These are phyloP conservation scores for Wallacemonas sp. DNA, from an alignment of 208 protist genomes.

Conservation along the genomic window DNA sequence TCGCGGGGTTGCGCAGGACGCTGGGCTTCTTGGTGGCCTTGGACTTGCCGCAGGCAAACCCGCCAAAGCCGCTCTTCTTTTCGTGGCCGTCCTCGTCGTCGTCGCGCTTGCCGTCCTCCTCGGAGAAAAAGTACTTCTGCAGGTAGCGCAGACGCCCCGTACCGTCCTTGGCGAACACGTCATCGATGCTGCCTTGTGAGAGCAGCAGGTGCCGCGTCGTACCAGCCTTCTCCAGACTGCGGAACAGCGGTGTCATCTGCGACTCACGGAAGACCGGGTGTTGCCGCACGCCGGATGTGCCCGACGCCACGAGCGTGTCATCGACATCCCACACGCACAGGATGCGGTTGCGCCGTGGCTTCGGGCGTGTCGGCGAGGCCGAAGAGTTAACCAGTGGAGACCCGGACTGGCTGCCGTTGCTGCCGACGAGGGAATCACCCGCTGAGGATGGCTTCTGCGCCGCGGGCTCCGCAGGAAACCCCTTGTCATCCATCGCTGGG, in stretches of 20 bases:
- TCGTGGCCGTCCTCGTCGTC: not conserved
- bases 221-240: slow-evolving; percentile 17
- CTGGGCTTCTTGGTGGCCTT: slow-evolving; percentile 25
- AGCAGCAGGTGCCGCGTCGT: slow-evolving; percentile 71
- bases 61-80: slow-evolving; percentile 24
- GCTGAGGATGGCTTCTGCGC: too few species aligned
- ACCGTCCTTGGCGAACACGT: slow-evolving; percentile 57
- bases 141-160: slow-evolving; percentile 46
- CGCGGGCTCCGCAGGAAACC: too few species aligned
- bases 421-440: too few species aligned
- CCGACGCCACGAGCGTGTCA: slow-evolving; percentile 76
- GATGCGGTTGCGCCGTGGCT: slow-evolving; percentile 27
- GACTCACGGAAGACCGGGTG: slow-evolving; percentile 49
- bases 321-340: slow-evolving; percentile 88
- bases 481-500: too few species aligned
- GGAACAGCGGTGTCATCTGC: slow-evolving; percentile 56
- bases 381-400: not conserved
- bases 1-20: slow-evolving; percentile 17
- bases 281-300: slow-evolving; percentile 60
- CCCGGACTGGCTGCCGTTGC: not conserved
- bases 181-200: slow-evolving; percentile 85
- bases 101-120: not conserved
- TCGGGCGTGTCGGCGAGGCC: not conserved
- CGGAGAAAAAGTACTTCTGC: slow-evolving; percentile 35
- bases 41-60: slow-evolving; percentile 25